Percentiles rank a stretch among this genome's conserved stretches.
phyloP scores from a whole-genome alignment of 2,329 filamentous ascomycete species.

The Phyllosticta paracitricarpa region DNA sequence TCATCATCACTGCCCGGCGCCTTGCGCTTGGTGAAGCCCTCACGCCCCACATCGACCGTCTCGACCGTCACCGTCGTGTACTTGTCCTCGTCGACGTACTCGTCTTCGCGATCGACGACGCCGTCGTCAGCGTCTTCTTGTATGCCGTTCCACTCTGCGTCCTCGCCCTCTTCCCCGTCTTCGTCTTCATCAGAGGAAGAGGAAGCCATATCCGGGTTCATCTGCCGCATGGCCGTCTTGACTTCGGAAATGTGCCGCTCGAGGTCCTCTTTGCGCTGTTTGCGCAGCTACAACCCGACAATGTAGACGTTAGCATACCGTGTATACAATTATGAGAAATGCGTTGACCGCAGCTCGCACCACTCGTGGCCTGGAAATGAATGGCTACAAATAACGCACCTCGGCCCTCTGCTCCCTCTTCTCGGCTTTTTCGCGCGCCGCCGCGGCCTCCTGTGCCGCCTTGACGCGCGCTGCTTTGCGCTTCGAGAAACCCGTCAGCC shows the following conservation, averaged over 20 bases:
- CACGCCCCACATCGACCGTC: conserved; percentile 67
- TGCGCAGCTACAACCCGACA: conserved; percentile 53
- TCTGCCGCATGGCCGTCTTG: conserved; percentile 57
- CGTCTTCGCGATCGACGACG: conserved; percentile 68
- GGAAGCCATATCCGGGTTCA: conserved; percentile 31
- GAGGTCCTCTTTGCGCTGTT: conserved; percentile 72
- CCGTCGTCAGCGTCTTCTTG: conserved; percentile 42
- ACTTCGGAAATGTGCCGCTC: conserved; percentile 73
- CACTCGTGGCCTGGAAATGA: too few relatives aligned
- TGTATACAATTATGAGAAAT: background rate
- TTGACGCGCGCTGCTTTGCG: conserved; percentile 80
- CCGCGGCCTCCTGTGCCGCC: conserved; percentile 71
- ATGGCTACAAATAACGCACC: conserved; percentile 39
- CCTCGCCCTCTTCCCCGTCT: conserved; percentile 25
- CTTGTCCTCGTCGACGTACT: conserved; percentile 93
- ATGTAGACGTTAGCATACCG: background rate
- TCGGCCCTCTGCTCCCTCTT: conserved; percentile 63
- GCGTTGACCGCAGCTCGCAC: background rate
- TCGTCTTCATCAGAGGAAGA: conserved; percentile 26
- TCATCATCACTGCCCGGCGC: conserved; percentile 29
- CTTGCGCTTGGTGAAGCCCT: conserved; percentile 55
- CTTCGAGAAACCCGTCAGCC: conserved; percentile 93
- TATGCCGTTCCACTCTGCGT: conserved; percentile 52
- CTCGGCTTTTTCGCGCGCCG: conserved; percentile 67
- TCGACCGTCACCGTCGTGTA: conserved; percentile 94